These are phyloP conservation scores for Chrysoporthe cubensis DNA, from an alignment of 2,329 filamentous ascomycete genomes.

Conservation along the genomic window DNA sequence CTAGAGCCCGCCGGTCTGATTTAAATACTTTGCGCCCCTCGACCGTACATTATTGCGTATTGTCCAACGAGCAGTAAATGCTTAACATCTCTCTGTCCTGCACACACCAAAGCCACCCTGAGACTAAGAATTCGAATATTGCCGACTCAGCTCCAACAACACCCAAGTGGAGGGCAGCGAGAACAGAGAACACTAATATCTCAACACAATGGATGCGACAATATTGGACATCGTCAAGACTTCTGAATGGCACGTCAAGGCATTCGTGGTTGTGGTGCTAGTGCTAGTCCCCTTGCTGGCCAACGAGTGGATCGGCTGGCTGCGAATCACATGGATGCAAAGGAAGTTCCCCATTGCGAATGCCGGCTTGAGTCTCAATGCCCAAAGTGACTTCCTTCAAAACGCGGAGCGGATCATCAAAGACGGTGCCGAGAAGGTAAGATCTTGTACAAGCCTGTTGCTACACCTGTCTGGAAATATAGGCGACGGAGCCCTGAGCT, in stretches of 20 bases:
- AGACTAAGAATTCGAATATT: too few species aligned
- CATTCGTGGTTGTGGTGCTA: neutral
- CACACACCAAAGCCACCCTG: too few species aligned
- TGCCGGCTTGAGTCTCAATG: neutral
- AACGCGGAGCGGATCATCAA: neutral
- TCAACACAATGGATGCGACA: constrained; percentile 25
- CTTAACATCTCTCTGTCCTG: too few species aligned
- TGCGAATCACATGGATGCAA: constrained; percentile 6
- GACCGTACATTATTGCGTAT: too few species aligned
- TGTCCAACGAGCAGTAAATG: too few species aligned
- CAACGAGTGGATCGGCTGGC: constrained; percentile 1
- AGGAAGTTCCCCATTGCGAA: constrained; percentile 15
- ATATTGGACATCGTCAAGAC: neutral
- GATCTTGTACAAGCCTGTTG: neutral
- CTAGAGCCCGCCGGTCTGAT: too few species aligned
- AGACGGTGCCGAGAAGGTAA: constrained; percentile 3
- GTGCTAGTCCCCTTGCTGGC: neutral
- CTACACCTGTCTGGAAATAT: too few species aligned
- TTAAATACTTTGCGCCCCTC: too few species aligned
- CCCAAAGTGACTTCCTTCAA: constrained; percentile 12
- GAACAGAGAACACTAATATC: neutral
- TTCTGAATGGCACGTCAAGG: constrained; percentile 12
- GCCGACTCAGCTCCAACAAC: too few species aligned
- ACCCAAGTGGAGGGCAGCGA: too few species aligned
- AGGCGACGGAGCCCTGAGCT: too few species aligned